Percentiles rank a stretch among this genome's conserved stretches.
phyloP scores from a whole-genome alignment of 352 stramenopile genomes.

The Phytophthora crassamura region DNA sequence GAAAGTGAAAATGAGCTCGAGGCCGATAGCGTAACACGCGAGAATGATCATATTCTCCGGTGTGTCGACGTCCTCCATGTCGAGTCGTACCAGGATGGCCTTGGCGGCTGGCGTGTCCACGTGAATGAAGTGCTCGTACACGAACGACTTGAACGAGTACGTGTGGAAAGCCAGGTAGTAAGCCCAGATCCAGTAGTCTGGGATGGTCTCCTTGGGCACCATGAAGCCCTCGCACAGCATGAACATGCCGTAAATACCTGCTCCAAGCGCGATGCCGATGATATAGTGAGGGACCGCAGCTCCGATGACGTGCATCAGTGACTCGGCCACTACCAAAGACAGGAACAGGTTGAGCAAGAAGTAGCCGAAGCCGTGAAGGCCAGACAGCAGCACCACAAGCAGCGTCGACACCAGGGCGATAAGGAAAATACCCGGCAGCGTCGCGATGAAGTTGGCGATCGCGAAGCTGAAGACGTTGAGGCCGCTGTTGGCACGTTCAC shows the following conservation, averaged over 20 bases:
- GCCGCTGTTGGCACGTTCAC: constrained; percentile 50
- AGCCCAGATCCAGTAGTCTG: constrained; percentile 70
- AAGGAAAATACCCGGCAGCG: constrained; percentile 63
- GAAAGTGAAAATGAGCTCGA: constrained; percentile 52
- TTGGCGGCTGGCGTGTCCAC: constrained; percentile 4
- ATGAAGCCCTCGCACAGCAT: constrained; percentile 85
- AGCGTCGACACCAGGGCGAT: constrained; percentile 57
- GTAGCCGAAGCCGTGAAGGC: constrained; percentile 53
- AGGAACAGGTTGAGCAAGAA: constrained; percentile 74
- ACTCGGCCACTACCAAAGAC: constrained; percentile 74
- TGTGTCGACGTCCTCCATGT: constrained; percentile 54
- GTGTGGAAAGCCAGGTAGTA: constrained; percentile 86
- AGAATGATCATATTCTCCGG: constrained; percentile 55
- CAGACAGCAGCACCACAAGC: constrained; percentile 52
- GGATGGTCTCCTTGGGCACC: constrained; percentile 57
- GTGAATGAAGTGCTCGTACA: constrained; percentile 70
- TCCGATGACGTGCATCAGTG: constrained; percentile 72
- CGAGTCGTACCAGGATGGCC: constrained; percentile 41
- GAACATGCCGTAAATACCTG: constrained; percentile 81
- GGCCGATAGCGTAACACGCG: constrained; percentile 36
- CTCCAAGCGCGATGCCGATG: constrained; percentile 75
- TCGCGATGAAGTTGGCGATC: constrained; percentile 63
- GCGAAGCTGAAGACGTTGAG: constrained; percentile 80
- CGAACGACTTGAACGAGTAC: constrained; percentile 79
- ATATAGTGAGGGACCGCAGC: constrained; percentile 78